phyloP scores from a whole-genome alignment of 2,329 filamentous ascomycete species.

The Cordyceps cicadae region DNA sequence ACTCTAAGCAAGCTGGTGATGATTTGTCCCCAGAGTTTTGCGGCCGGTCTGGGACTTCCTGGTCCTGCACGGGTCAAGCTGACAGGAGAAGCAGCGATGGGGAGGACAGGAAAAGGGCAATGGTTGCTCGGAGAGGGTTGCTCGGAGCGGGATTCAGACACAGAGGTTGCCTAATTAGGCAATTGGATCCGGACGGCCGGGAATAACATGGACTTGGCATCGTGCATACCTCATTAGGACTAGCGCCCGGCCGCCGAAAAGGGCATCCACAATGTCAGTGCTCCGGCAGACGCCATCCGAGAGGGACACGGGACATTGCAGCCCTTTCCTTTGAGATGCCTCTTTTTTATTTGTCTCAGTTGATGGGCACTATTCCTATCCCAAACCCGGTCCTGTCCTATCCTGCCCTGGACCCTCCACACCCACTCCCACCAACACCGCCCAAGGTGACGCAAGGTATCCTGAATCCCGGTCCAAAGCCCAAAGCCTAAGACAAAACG shows the following conservation, averaged over 20 bases:
- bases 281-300: constrained; percentile 5
- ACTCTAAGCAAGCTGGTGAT: constrained; percentile 9
- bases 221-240: constrained; percentile 1
- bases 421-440: background rate
- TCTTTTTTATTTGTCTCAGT: background rate
- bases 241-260: background rate
- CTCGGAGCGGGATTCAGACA: constrained; percentile 1
- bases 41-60: background rate
- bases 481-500: background rate
- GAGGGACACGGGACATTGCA: background rate
- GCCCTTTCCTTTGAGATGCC: background rate
- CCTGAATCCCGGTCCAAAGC: constrained; percentile 3
- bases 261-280: background rate
- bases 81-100: background rate
- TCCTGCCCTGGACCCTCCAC: background rate
- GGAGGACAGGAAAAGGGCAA: background rate
- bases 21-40: constrained; percentile 7
- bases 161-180: constrained; percentile 5
- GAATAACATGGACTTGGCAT: background rate
- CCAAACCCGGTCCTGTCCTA: background rate
- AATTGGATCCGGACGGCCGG: constrained; percentile 5
- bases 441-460: constrained; percentile 4
- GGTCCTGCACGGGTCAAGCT: constrained; percentile 1
- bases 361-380: background rate
- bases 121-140: too few species aligned